Evolutionary conservation across 805 yeast species (phyloP).

Genomic region (Candida mattraensis): DNA sequence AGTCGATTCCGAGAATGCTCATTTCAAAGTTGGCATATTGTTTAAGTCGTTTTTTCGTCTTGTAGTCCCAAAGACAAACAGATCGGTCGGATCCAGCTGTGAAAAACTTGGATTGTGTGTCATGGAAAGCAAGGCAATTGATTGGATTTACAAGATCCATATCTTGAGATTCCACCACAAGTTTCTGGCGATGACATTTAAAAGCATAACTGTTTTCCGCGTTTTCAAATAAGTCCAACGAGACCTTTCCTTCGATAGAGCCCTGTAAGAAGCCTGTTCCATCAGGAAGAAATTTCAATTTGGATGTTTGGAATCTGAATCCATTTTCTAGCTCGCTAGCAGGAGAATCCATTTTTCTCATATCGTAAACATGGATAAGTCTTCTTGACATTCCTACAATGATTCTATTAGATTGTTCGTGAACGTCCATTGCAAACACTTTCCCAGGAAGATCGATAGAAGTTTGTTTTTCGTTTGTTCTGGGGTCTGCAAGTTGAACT

Average conservation of each 20-base stretch:
- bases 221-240: conserved; percentile 60
- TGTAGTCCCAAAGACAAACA: conserved; percentile 34
- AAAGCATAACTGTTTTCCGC: conserved; percentile 61
- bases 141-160: conserved; percentile 28
- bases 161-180: conserved; percentile 17
- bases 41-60: conserved; percentile 29
- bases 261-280: conserved; percentile 63
- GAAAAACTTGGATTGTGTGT: conserved; percentile 18
- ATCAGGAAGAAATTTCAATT: conserved; percentile 54
- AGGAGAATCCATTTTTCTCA: conserved; percentile 15
- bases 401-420: conserved; percentile 31
- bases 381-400: conserved; percentile 56
- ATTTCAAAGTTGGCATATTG: conserved; percentile 24
- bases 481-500: conserved; percentile 47
- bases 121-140: conserved; percentile 20
- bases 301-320: conserved; percentile 57
- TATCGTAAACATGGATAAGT: conserved; percentile 56
- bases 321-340: conserved; percentile 14
- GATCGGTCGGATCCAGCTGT: conserved; percentile 33
- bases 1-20: conserved; percentile 20
- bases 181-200: conserved; percentile 65
- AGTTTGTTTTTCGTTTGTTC: conserved; percentile 24
- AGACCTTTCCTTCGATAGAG: conserved; percentile 77
- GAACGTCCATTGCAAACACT: conserved; percentile 61
- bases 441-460: conserved; percentile 41